Base-by-base conservation (phyloP, 257 asterid genomes). In the Sherardia arvensis region DNA sequence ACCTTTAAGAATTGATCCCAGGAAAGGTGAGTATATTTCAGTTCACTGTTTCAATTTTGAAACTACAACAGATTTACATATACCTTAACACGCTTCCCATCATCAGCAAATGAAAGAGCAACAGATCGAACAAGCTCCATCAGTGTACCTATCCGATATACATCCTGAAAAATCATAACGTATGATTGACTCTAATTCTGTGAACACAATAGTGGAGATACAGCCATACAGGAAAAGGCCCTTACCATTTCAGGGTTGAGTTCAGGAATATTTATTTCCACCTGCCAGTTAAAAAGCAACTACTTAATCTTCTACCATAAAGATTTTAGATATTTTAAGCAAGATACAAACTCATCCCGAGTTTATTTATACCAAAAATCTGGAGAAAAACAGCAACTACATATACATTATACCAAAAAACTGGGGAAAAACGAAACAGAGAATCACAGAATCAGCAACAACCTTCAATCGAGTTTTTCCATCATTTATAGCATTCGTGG, bases 141-240 rank as follows among this genome's bases (percentile, higher is more conserved):
- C 66, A 91, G 76, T 53, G 98, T 91, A 86, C 98, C 98, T 81
- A 91, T 91, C 66, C 97, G 95, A 85, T 91, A 91, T 75, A 91
- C 98, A 83, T 91, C 98, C 98, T 91, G 95, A 66, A 78, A n/a
- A 74, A 73, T 64, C 40, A 71, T 59, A 80, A 71, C 70, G 77
- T 56, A 73, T 71, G 71, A 78, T 78, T 62, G 65, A 71, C 66
- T 75, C 65, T n/a, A n/a, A n/a, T n/a, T n/a, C n/a, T n/a, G n/a
- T 36, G 67, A 67, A 74, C 55, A 48, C 62, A 66, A 61, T 54
- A 30, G 64, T 49, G 51, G 43, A 62, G n/a, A n/a, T n/a, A n/a
- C 9, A 11, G 47, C 4, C 14, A 66, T n/a, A 30, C n/a, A 18
- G 11, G 40, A 65, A 38, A 64, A 29, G 56, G 45, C 45, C 65